These are phyloP conservation scores for Cucurbita ficifolia DNA, from an alignment of 306 rosid genomes.

Conservation along the genomic window DNA sequence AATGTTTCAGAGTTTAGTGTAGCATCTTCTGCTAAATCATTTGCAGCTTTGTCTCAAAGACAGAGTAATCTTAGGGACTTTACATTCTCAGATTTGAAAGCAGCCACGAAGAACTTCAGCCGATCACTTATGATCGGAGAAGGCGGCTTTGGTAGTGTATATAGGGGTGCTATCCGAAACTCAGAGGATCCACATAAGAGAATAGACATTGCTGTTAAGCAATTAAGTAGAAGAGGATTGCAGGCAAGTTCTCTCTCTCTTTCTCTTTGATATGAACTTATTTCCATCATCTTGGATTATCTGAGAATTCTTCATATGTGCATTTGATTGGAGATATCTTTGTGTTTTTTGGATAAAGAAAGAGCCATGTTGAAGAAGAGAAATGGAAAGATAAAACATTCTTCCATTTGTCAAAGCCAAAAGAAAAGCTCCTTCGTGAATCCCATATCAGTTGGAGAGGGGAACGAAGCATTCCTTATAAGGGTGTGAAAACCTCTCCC, in stretches of 20 bases:
- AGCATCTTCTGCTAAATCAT: constrained; percentile 29
- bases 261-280: background rate
- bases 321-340: background rate
- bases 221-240: constrained; percentile 46
- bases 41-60: constrained; percentile 36
- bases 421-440: background rate
- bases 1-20: constrained; percentile 35
- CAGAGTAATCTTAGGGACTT: constrained; percentile 36
- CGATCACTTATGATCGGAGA: constrained; percentile 48
- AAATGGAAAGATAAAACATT: background rate
- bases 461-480: no score
- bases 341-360: background rate
- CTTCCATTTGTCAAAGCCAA: background rate
- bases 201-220: constrained; percentile 44
- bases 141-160: constrained; percentile 52
- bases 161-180: constrained; percentile 25
- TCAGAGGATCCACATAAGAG: constrained; percentile 22
- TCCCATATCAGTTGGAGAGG: no score
- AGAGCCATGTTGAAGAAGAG: background rate
- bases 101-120: constrained; percentile 43
- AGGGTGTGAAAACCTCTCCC: no score
- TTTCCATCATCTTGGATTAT: background rate
- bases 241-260: constrained; percentile 33
- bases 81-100: constrained; percentile 38
- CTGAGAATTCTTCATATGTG: background rate